Percentiles rank a stretch among this genome's conserved stretches.
Conservation (phyloP, 225 moss, liverwort and hornwort genomes). For the Climacium dendroides region DNA sequence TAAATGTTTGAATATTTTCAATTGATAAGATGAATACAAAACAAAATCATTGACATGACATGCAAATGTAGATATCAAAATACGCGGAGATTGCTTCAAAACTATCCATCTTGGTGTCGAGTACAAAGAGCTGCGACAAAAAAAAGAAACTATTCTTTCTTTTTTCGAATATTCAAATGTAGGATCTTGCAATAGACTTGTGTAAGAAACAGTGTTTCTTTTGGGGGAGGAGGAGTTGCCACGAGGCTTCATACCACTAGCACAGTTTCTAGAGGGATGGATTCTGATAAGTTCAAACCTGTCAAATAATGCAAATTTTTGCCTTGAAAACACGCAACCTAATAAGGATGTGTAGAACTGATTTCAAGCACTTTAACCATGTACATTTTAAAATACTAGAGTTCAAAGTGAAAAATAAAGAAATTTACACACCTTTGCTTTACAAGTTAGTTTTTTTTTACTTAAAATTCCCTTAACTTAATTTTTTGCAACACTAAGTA, state of each 20-base stretch:
- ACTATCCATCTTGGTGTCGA: rapidly evolving
- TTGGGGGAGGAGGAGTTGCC: rapidly evolving
- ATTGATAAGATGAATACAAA: no score
- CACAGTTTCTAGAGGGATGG: rapidly evolving
- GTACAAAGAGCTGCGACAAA: rapidly evolving
- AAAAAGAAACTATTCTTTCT: neutral
- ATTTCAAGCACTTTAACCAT: neutral
- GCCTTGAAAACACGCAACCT: neutral
- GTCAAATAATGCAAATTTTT: rapidly evolving
- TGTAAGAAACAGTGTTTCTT: rapidly evolving
- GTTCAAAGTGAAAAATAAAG: neutral
- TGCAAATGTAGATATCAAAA: rapidly evolving
- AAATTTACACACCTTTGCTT: neutral
- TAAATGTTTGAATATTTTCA: no score
- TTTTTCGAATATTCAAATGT: rapidly evolving
- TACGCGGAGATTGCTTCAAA: neutral
- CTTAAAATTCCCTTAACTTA: neutral
- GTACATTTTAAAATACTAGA: neutral
- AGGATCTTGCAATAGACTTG: neutral
- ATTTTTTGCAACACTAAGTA: neutral
- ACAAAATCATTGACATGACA: neutral
- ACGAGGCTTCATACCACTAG: neutral
- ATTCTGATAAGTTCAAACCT: neutral
- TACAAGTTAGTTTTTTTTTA: neutral
- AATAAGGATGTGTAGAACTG: rapidly evolving